Evolutionary conservation across 352 stramenopile genomes (phyloP).

Genomic region (Blastocystis sp.): DNA sequence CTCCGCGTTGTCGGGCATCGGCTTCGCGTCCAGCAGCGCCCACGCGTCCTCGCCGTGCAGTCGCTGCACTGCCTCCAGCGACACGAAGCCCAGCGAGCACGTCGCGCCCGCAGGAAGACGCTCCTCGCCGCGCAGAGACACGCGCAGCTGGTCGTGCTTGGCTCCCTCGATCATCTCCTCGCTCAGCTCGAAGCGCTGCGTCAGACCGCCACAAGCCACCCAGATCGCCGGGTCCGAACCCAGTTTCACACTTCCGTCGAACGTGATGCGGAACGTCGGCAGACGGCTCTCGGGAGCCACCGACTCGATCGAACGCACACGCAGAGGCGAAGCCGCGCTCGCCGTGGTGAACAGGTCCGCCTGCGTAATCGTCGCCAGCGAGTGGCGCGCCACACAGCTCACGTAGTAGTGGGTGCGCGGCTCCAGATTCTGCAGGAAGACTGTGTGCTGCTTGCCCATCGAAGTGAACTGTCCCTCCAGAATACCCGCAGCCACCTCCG

Average conservation of each 20-base stretch:
- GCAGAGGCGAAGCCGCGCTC: background rate
- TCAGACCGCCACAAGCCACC: background rate
- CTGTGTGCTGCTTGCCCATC: background rate
- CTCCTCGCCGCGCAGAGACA: constrained; percentile 33
- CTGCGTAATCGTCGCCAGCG: background rate
- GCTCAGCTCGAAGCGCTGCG: background rate
- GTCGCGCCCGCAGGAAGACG: background rate
- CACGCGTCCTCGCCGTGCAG: background rate
- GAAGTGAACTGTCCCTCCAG: background rate
- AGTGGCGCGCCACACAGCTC: background rate
- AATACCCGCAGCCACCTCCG: background rate
- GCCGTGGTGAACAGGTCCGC: constrained; percentile 5
- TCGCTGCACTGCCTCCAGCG: background rate
- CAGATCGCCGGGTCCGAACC: background rate
- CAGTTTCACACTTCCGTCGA: background rate
- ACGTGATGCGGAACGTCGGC: background rate
- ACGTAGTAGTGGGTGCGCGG: background rate
- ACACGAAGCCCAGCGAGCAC: background rate
- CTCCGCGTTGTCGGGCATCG: background rate
- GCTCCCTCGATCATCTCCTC: background rate
- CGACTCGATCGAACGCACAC: background rate
- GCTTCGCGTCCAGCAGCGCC: background rate
- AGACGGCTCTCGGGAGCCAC: background rate
- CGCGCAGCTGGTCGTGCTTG: background rate
- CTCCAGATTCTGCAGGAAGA: background rate